A percentile compares a stretch with the other conserved stretches of the same genome.
These are phyloP conservation scores for Geotrichum restrictum DNA, from an alignment of 1,139 yeast genomes.

Conservation along the genomic window DNA sequence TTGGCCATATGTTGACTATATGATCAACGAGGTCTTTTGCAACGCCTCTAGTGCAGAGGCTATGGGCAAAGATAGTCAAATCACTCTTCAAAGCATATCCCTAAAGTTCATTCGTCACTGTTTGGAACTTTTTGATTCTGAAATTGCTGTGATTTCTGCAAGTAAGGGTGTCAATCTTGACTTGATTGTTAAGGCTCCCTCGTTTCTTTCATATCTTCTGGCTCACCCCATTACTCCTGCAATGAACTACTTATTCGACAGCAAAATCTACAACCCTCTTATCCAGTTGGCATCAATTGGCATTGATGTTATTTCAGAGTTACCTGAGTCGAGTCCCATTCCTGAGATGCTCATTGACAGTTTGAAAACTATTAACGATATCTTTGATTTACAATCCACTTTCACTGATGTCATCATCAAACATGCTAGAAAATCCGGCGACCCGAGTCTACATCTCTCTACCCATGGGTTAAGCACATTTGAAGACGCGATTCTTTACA, in stretches of 20 bases:
- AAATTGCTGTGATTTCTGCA: slow-evolving; percentile 45
- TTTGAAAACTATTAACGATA: slow-evolving; percentile 47
- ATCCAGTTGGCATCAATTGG: slow-evolving; percentile 56
- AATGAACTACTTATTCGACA: slow-evolving; percentile 59
- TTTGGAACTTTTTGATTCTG: slow-evolving; percentile 60
- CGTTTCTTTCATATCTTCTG: slow-evolving; percentile 42
- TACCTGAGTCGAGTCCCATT: slow-evolving; percentile 38
- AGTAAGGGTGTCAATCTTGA: slow-evolving; percentile 52
- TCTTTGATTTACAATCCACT: slow-evolving; percentile 52
- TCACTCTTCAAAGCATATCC: slow-evolving; percentile 52
- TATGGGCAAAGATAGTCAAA: slow-evolving; percentile 38
- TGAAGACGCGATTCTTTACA: slow-evolving; percentile 66
- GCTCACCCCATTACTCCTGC: slow-evolving; percentile 69
- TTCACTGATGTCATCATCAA: slow-evolving; percentile 32
- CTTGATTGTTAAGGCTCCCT: slow-evolving; percentile 44
- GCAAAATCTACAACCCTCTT: slow-evolving; percentile 52
- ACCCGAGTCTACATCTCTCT: slow-evolving; percentile 44
- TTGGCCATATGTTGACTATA: slow-evolving; percentile 75
- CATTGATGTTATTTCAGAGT: slow-evolving; percentile 50
- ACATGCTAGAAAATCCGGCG: slow-evolving; percentile 24
- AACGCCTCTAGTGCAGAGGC: slow-evolving; percentile 38
- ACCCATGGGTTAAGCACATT: slow-evolving; percentile 61
- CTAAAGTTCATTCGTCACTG: slow-evolving; percentile 52
- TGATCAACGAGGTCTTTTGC: slow-evolving; percentile 62
- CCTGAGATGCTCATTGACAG: slow-evolving; percentile 38